Conservation (phyloP, 306 rosid species). For the Datisca glomerata region DNA sequence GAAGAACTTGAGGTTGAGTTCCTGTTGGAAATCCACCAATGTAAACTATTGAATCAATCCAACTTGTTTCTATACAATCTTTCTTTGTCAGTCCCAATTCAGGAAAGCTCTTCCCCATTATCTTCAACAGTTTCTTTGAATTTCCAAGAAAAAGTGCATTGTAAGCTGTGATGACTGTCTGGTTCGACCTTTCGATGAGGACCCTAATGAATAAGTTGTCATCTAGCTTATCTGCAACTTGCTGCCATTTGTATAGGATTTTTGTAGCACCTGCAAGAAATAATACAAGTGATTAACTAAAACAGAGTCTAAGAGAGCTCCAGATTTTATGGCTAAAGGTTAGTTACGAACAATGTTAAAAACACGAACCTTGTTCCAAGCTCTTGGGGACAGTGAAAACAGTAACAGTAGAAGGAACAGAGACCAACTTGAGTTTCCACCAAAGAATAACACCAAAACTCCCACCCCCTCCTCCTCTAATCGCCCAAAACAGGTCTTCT, state of each 20-base stretch:
- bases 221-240: constrained; percentile 42
- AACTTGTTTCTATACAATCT: constrained; percentile 46
- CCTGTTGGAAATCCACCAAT: constrained; percentile 51
- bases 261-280: constrained; percentile 46
- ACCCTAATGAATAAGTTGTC: constrained; percentile 46
- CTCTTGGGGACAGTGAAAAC: constrained; percentile 41
- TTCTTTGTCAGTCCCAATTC: constrained; percentile 38
- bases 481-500: constrained; percentile 71
- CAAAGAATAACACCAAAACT: constrained; percentile 64
- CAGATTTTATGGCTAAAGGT: too few relatives aligned
- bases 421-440: constrained; percentile 71
- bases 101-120: constrained; percentile 37
- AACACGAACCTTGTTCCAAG: constrained; percentile 45
- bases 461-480: constrained; percentile 71
- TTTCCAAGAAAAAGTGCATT: constrained; percentile 50
- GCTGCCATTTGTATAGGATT: constrained; percentile 43
- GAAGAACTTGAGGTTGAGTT: constrained; percentile 36
- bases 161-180: constrained; percentile 22
- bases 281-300: too few relatives aligned
- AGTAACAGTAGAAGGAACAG: constrained; percentile 49
- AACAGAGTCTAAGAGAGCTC: too few relatives aligned
- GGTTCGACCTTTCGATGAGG: constrained; percentile 17
- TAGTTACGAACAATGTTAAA: too few relatives aligned
- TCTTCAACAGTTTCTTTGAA: constrained; percentile 26
- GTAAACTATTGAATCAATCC: constrained; percentile 55